Base-by-base conservation (phyloP, 257 asterid genomes). In the Marsdenia floribunda region DNA sequence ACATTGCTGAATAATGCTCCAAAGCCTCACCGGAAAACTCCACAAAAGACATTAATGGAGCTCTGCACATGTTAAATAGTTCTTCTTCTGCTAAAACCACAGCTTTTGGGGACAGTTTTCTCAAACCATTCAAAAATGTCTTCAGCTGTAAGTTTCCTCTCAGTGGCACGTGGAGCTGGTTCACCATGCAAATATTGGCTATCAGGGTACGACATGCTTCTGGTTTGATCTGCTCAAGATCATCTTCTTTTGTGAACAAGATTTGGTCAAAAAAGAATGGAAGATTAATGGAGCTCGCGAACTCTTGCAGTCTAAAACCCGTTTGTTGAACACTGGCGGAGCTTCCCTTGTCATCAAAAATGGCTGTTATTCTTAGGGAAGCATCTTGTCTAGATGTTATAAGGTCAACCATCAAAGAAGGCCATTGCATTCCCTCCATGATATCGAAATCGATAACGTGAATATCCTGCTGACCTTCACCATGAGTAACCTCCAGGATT, bases 341-440 rank as follows among this genome's bases (percentile, higher is more conserved):
- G 14, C 57, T 71, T 26, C 26, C 60, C 19, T 66, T 24, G 60
- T 82, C 81, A 11, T 26, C 21, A 52, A 79, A 59, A 24, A 82
- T 44, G 3, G 84, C 84, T 21, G 88, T 82, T 68, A 84, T 82
- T 59, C 88, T 84, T 6, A 84, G 80, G 15, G 82, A 82, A 6
- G 82, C 50, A n/a, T 68, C 73, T 26, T 61, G 74, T 70, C 81
- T 79, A 29, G 33, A 29, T 24, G 24, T 57, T 4, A 79, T 79
- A 7, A 81, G 75, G 42, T 84, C 88, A 50, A 59, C 80, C 86
- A 84, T 84, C 73, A 84, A 71, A 26, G 86, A 76, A 55, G 86
- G 86, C 88, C 88, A 84, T 52, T 84, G 88, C 37, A 80, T 82
- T 9, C 88, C 88, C 60, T 84, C 86, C 81, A 79, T 64, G 70